A percentile compares a stretch with the other conserved stretches of the same genome.
Evolutionary conservation across 1,284 basidiomycete genomes (phyloP).

Genomic region (Flammula alnicola): DNA sequence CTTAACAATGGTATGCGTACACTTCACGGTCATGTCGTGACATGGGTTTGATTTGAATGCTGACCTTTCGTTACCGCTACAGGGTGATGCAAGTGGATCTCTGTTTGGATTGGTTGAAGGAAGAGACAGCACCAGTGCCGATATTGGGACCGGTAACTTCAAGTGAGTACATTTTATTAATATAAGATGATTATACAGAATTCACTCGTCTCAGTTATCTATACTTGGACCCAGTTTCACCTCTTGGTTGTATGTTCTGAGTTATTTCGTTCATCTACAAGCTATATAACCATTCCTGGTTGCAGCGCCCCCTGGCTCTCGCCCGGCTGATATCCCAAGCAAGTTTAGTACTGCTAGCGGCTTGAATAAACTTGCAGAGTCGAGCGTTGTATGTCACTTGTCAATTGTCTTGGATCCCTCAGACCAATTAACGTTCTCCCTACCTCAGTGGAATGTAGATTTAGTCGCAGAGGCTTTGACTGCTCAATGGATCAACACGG

Average conservation of each 20-base stretch:
- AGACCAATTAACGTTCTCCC: neutral
- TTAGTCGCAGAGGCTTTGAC: neutral
- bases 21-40: too few relatives aligned
- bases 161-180: neutral
- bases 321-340: slow-evolving; percentile 1
- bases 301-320: neutral
- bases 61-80: too few relatives aligned
- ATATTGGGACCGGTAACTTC: slow-evolving; percentile 7
- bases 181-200: neutral
- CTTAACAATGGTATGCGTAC: too few relatives aligned
- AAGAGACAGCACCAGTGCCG: slow-evolving; percentile 1
- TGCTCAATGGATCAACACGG: slow-evolving; percentile 20
- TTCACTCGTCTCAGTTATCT: neutral
- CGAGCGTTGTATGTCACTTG: slow-evolving; percentile 6
- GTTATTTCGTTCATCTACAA: neutral
- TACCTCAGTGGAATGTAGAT: slow-evolving; percentile 21
- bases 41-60: too few relatives aligned
- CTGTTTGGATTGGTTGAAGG: slow-evolving; percentile 12
- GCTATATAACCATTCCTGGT: neutral
- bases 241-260: neutral
- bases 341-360: neutral
- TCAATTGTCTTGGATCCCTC: neutral
- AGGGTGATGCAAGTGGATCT: too few relatives aligned
- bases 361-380: slow-evolving; percentile 3
- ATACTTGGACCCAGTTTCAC: neutral